These are phyloP conservation scores for Trichosporon faecale DNA, from an alignment of 1,284 basidiomycete species.

Conservation along the genomic window DNA sequence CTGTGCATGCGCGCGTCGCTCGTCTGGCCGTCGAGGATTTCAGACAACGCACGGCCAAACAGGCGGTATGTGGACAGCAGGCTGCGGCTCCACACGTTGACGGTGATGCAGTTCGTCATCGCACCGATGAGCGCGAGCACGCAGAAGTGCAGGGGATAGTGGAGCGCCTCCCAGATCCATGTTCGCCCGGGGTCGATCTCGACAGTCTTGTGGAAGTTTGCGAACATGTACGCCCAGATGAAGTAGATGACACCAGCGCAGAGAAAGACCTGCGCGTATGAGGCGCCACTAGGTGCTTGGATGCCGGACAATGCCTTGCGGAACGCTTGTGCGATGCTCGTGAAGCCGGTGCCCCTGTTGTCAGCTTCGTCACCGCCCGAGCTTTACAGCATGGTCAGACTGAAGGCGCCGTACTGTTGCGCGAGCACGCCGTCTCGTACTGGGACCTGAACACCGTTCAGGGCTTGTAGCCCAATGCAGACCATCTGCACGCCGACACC, in stretches of 20 bases:
- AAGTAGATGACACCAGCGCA: slow-evolving; percentile 34
- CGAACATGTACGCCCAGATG: slow-evolving; percentile 36
- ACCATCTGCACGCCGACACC: slow-evolving; percentile 28
- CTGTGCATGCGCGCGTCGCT: background rate
- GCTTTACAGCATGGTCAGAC: slow-evolving; percentile 38
- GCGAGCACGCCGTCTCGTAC: background rate
- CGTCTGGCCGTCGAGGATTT: background rate
- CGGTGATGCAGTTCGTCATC: background rate
- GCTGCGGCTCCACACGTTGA: background rate
- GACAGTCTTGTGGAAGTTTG: slow-evolving; percentile 25
- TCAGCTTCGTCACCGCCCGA: slow-evolving; percentile 11
- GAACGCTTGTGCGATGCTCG: slow-evolving; percentile 25
- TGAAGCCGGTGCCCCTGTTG: slow-evolving; percentile 13
- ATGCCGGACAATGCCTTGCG: slow-evolving; percentile 30
- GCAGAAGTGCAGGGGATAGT: slow-evolving; percentile 20
- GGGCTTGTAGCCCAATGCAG: slow-evolving; percentile 12
- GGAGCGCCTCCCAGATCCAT: slow-evolving; percentile 29
- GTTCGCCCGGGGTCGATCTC: slow-evolving; percentile 17
- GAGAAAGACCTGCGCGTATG: slow-evolving; percentile 34
- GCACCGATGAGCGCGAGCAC: slow-evolving; percentile 15
- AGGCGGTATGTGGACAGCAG: background rate
- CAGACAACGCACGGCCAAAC: background rate
- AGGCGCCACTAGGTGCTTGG: slow-evolving; percentile 16
- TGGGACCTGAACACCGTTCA: slow-evolving; percentile 10
- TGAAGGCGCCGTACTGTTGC: slow-evolving; percentile 35